Evolutionary conservation across 2,329 filamentous ascomycete species (phyloP).

Genomic region (Hypoxylon sp.): DNA sequence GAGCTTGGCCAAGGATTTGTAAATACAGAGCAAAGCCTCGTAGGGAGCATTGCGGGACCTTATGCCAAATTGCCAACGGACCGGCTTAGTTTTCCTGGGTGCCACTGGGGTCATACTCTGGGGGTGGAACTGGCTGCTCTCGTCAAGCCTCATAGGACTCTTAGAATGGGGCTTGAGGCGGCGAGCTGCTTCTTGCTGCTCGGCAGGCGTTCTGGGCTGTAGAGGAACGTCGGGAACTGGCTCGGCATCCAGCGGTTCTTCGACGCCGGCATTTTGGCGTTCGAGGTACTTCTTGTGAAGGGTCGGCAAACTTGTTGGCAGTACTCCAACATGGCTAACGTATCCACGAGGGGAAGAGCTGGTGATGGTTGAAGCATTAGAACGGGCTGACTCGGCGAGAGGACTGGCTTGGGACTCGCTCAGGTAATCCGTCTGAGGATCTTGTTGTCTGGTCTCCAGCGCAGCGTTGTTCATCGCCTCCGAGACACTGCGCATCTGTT

Average conservation of each 20-base stretch:
- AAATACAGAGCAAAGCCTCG: conserved; percentile 94
- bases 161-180: conserved; percentile 86
- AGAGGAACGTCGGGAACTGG: conserved; percentile 58
- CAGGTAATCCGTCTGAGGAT: conserved; percentile 24
- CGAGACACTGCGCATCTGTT: conserved; percentile 64
- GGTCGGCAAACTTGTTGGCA: conserved; percentile 88
- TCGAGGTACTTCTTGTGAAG: conserved; percentile 94
- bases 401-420: conserved; percentile 55
- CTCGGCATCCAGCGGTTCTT: conserved; percentile 54
- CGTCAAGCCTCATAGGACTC: conserved; percentile 73
- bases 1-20: conserved; percentile 86
- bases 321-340: conserved; percentile 86
- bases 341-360: conserved; percentile 62
- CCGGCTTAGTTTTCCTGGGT: conserved; percentile 76
- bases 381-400: conserved; percentile 63
- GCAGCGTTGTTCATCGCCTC: conserved; percentile 54
- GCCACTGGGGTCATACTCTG: conserved; percentile 71
- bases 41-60: conserved; percentile 91
- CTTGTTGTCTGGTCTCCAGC: conserved; percentile 23
- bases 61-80: conserved; percentile 98
- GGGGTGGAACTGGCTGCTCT: conserved; percentile 62
- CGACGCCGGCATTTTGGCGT: conserved; percentile 64
- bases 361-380: conserved; percentile 58
- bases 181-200: conserved; percentile 82
- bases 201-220: conserved; percentile 68